Evolutionary conservation across 257 asterid species (phyloP), one percentile per base, ranked within the genome.

Genomic region (Solanum lycopersicoides): DNA sequence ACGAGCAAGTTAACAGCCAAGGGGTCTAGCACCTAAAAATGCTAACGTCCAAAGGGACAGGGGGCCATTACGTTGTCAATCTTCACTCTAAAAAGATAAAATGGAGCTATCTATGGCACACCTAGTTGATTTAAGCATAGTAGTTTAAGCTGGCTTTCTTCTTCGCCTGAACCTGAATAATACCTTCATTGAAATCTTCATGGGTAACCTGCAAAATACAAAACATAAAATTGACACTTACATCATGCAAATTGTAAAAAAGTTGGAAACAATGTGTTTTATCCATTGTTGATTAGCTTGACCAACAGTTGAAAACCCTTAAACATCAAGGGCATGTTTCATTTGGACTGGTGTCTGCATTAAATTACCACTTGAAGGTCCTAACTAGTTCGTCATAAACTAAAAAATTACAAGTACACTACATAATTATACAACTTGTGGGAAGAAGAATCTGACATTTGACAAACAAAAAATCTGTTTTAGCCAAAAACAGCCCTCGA

Each of bases 161-260:
- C 88, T 96, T 96, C 0, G 99, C 99, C 91, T 96, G 98, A 88
- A 96, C 98, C 95, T 95, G 99, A 71, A 96, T 96, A 63, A 95
- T 96, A 30, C 99, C 99, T 91, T 95, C 99, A 68, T 96, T 96
- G 83, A 94, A 96, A 89, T 96, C 99, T 91, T 96, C 98, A 66
- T 96, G 98, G 92, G 92, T 96, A 88, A 96, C 99, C 99, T 95
- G 89, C 41, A 34, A 45, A 79, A 79, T 20, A 79, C 18, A 9
- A 25, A 44, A 79, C 63, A 45, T 44, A 42, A 77, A 77, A 77
- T 45, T 25, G 34, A 79, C 10, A 12, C 41, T 25, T n/a, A 44
- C 35, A 44, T 35, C 63, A 25, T 79, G 39, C 41, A 45, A 45
- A 45, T 30, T 25, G 6, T 28, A 45, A 30, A 16, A 77, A 28